Percentiles rank a stretch among this genome's conserved stretches.
Conservation (phyloP, 306 rosid genomes). For the Cicer chorassanicum region DNA sequence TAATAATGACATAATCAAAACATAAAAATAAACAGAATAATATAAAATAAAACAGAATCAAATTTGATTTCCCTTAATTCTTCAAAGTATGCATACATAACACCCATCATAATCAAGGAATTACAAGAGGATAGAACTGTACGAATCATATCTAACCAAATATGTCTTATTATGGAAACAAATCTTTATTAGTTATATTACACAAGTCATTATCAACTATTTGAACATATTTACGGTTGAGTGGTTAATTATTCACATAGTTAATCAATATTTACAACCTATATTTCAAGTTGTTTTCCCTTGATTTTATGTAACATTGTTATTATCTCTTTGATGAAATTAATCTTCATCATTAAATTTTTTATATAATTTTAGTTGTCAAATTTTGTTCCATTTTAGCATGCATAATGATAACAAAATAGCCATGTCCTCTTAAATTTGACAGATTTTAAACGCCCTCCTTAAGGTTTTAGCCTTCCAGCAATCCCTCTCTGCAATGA, state of each 20-base stretch:
- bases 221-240: background rate
- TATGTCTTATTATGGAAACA: constrained; percentile 6
- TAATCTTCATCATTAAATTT: constrained; percentile 20
- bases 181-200: background rate
- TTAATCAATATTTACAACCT: background rate
- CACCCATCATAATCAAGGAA: no score
- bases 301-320: constrained; percentile 22
- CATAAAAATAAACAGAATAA: no score
- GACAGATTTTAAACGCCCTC: constrained; percentile 74
- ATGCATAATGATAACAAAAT: constrained; percentile 42
- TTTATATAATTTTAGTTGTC: constrained; percentile 13
- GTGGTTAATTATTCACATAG: background rate
- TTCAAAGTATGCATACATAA: no score
- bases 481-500: constrained; percentile 60
- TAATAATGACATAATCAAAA: no score
- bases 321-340: background rate
- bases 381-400: constrained; percentile 30
- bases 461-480: constrained; percentile 71
- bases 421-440: constrained; percentile 39
- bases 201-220: background rate
- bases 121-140: background rate
- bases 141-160: background rate
- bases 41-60: no score
- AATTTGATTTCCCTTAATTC: no score
- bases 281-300: constrained; percentile 19